These are phyloP conservation scores for Plenodomus biglobosus DNA, from an alignment of 2,329 filamentous ascomycete species.

Conservation along the genomic window DNA sequence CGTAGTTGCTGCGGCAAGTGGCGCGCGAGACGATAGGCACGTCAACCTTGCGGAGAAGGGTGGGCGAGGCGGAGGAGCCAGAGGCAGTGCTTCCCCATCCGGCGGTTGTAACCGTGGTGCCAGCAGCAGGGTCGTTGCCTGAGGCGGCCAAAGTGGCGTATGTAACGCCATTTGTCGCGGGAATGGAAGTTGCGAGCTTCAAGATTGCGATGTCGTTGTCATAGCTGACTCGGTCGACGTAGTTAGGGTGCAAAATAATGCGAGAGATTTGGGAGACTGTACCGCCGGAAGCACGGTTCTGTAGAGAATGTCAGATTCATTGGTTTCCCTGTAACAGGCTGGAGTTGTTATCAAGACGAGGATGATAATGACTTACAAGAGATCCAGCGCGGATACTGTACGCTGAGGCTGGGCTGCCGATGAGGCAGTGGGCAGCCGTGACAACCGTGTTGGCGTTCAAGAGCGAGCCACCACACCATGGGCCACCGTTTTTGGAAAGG, in stretches of 20 bases:
- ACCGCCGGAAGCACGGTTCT: constrained; percentile 27
- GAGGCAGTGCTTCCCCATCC: constrained; percentile 19
- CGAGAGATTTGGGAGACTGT: constrained; percentile 17
- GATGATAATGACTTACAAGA: constrained; percentile 14
- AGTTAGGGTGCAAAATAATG: constrained; percentile 25
- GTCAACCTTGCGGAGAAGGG: constrained; percentile 28
- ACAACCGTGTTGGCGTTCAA: constrained; percentile 32
- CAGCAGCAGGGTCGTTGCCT: constrained; percentile 25
- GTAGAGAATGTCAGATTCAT: background rate
- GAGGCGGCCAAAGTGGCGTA: constrained; percentile 27
- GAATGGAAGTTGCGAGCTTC: constrained; percentile 26
- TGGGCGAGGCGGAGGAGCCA: constrained; percentile 1
- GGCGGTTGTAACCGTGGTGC: constrained; percentile 22
- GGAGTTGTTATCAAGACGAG: background rate
- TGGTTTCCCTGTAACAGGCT: background rate
- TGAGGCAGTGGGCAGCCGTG: constrained; percentile 33
- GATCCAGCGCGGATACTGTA: constrained; percentile 26
- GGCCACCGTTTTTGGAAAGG: constrained; percentile 18
- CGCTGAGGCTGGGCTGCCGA: constrained; percentile 14
- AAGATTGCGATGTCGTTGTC: constrained; percentile 31
- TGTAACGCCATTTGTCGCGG: constrained; percentile 24
- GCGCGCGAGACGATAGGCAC: constrained; percentile 30
- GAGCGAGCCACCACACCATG: constrained; percentile 32
- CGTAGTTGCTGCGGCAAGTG: constrained; percentile 25
- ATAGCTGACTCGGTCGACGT: constrained; percentile 8